Base-by-base conservation (phyloP, 345 rosid species). In the Syzygium oleosum region DNA sequence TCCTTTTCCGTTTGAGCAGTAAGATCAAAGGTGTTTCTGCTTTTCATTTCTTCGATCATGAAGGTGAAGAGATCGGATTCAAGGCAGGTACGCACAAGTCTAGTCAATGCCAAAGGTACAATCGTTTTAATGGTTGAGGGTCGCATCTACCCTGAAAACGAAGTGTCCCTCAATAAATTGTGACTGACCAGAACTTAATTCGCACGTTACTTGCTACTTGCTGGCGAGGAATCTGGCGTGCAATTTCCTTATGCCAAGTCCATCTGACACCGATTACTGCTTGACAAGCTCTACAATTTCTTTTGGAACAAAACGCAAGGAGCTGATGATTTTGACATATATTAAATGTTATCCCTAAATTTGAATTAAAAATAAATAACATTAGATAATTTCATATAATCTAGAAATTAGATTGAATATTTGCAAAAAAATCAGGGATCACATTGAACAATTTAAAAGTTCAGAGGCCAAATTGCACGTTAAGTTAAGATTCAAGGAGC, bases 401-500 rank as follows among this genome's bases (percentile, higher is more conserved):
- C 12, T 59, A 59, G 0, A 15, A 7, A 59, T 29, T 59, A 27
- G 7, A 27, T 25, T 59, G 15, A 59, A 25, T 1, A 59, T 25
- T 59, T 59, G 27, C 29, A 25, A 59, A 59, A 51, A 25, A 25
- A 10, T 25, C 3, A 25, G 27, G 6, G 27, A 13, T 5, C 5
- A 14, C 2, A 25, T 59, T 12, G 12, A 59, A 59, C 3, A 25
- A 25, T 0, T 11, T 25, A 59, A 25, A 12, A 59, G 0, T 59
- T 59, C 0, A 25, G 0, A 11, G 6, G 5, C 6, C 16, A 2
- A 13, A 59, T 25, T 27, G 15, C 12, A 59, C 11, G 3, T 59
- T 59, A 10, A 3, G 0, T 25, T 2, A 58, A 58, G 46, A 7
- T 43, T 25, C 3, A 25, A 10, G 7, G 27, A 13, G 2, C 5